Conservation (phyloP, 495 filamentous ascomycete species). For the Pseudotulostoma volvatum region DNA sequence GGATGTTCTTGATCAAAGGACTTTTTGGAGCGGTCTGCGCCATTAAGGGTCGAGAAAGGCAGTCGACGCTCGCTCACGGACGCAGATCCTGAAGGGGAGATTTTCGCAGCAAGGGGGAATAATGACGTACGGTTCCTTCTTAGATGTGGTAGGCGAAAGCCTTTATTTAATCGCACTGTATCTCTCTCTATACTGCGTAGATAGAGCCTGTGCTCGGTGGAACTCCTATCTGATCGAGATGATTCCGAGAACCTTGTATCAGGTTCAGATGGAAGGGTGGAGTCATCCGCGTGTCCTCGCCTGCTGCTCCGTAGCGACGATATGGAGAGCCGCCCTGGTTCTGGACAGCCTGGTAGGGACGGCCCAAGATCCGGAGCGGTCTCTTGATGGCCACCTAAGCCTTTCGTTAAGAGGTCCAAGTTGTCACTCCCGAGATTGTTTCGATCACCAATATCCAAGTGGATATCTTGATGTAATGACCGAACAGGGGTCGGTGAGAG, state of each 20-base stretch:
- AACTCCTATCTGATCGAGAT: slow-evolving; percentile 76
- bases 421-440: slow-evolving; percentile 1
- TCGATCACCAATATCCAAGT: not conserved
- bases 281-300: slow-evolving; percentile 49
- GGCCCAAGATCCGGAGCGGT: not conserved
- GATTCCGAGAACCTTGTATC: slow-evolving; percentile 73
- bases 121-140: slow-evolving; percentile 69
- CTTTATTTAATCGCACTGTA: slow-evolving; percentile 44
- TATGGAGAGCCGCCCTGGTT: slow-evolving; percentile 43
- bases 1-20: slow-evolving; percentile 12
- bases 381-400: slow-evolving; percentile 1
- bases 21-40: slow-evolving; percentile 2
- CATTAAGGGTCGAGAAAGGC: slow-evolving; percentile 10
- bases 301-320: slow-evolving; percentile 33
- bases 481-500: slow-evolving; percentile 7
- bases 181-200: slow-evolving; percentile 32
- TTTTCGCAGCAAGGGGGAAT: slow-evolving; percentile 72
- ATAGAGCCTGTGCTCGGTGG: slow-evolving; percentile 50
- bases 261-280: slow-evolving; percentile 47
- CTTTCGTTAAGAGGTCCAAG: not conserved
- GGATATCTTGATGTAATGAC: slow-evolving; percentile 1
- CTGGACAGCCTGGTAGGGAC: slow-evolving; percentile 47
- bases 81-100: slow-evolving; percentile 13
- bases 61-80: slow-evolving; percentile 1
- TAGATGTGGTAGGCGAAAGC: slow-evolving; percentile 68